These are phyloP conservation scores for Colletotrichum sp. DNA, from an alignment of 2,329 filamentous ascomycete genomes.

Conservation along the genomic window DNA sequence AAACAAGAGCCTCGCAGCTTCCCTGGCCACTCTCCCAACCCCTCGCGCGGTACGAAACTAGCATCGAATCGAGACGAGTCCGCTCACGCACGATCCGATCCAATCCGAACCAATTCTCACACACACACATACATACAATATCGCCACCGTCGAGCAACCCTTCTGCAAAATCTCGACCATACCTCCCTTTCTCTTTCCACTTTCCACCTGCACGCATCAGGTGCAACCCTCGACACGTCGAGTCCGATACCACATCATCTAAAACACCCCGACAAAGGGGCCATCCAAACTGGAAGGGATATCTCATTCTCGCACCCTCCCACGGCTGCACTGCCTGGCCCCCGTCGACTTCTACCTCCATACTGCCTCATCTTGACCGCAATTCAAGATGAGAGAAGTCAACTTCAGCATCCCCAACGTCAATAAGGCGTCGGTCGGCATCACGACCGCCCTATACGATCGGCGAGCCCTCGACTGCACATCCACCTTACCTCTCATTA, in stretches of 20 bases:
- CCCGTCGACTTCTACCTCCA: not conserved
- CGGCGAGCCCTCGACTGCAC: constrained; percentile 97
- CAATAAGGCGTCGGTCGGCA: constrained; percentile 99
- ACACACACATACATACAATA: constrained; percentile 13
- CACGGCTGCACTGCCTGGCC: constrained; percentile 20
- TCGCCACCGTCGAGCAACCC: constrained; percentile 16
- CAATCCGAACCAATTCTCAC: constrained; percentile 10
- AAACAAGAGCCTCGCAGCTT: not conserved
- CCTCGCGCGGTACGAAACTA: constrained; percentile 16
- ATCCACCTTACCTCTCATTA: constrained; percentile 95
- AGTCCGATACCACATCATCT: not conserved
- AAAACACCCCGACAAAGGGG: constrained; percentile 14
- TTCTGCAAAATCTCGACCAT: not conserved
- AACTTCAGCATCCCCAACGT: constrained; percentile 99
- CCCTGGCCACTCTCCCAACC: not conserved
- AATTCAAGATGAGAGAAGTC: constrained; percentile 90
- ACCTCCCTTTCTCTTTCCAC: not conserved
- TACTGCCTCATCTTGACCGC: not conserved
- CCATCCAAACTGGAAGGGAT: constrained; percentile 18
- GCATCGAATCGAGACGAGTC: constrained; percentile 22
- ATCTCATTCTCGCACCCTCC: not conserved
- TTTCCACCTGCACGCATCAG: not conserved
- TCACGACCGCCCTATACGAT: constrained; percentile 98
- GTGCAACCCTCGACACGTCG: constrained; percentile 12
- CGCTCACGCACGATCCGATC: constrained; percentile 16